Conservation (phyloP, 1,284 basidiomycete genomes). For the Boletellus sp. region DNA sequence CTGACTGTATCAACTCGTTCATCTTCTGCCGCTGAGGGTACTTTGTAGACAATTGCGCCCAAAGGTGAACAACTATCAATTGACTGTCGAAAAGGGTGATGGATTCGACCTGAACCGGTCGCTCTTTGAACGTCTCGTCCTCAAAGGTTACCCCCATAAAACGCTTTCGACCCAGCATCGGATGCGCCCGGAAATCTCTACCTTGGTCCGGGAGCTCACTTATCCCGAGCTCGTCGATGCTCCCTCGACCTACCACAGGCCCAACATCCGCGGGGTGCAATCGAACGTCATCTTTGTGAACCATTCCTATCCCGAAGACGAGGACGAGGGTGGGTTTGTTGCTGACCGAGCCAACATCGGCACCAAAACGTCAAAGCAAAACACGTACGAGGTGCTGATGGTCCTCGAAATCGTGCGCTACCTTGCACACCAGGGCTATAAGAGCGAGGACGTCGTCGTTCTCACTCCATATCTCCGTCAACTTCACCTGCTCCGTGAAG, state of each 20-base stretch:
- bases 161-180: slow-evolving; percentile 56
- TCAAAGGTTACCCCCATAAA: slow-evolving; percentile 52
- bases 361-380: slow-evolving; percentile 54
- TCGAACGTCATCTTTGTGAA: slow-evolving; percentile 49
- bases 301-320: slow-evolving; percentile 54
- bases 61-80: slow-evolving; percentile 58
- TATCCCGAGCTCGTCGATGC: slow-evolving; percentile 61
- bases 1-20: neutral
- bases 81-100: slow-evolving; percentile 62
- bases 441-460: slow-evolving; percentile 53
- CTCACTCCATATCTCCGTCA: slow-evolving; percentile 68
- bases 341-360: slow-evolving; percentile 42
- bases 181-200: slow-evolving; percentile 66
- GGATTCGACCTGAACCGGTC: slow-evolving; percentile 61
- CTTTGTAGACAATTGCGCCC: too few relatives aligned
- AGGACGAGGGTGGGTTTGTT: slow-evolving; percentile 40
- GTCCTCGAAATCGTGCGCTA: slow-evolving; percentile 62
- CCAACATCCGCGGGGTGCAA: slow-evolving; percentile 33
- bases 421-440: slow-evolving; percentile 62
- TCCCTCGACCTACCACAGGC: slow-evolving; percentile 42
- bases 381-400: slow-evolving; percentile 55
- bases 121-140: slow-evolving; percentile 18
- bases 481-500: slow-evolving; percentile 44
- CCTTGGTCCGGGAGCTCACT: slow-evolving; percentile 53
- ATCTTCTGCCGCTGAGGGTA: too few relatives aligned